A percentile compares a stretch with the other conserved stretches of the same genome.
Conservation (phyloP, 805 yeast species). For the Zygosaccharomyces bisporus region DNA sequence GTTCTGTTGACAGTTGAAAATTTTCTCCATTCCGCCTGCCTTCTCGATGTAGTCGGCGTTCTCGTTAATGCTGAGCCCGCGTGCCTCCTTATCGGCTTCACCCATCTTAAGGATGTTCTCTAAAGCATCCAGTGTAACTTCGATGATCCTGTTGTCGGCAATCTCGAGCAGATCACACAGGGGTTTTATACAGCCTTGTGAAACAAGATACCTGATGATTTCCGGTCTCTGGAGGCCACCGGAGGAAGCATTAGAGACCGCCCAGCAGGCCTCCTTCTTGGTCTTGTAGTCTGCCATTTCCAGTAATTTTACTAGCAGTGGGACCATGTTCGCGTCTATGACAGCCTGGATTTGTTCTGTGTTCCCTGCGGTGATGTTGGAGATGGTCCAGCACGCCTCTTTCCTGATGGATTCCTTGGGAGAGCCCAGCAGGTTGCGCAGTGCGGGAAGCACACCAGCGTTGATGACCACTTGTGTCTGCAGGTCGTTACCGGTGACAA, state of each 20-base stretch:
- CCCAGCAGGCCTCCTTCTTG: slow-evolving; percentile 99
- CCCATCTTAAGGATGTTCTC: slow-evolving; percentile 94
- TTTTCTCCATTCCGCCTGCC: slow-evolving; percentile 98
- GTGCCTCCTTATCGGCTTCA: slow-evolving; percentile 80
- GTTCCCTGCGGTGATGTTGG: slow-evolving; percentile 97
- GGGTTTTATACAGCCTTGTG: slow-evolving; percentile 96
- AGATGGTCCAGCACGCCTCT: slow-evolving; percentile 98
- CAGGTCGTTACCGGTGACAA: slow-evolving; percentile 93
- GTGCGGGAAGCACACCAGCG: slow-evolving; percentile 84
- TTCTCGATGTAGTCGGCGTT: slow-evolving; percentile 92
- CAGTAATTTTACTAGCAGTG: slow-evolving; percentile 78
- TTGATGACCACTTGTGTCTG: slow-evolving; percentile 95
- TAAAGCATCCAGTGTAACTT: slow-evolving; percentile 91
- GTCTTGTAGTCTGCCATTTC: slow-evolving; percentile 90
- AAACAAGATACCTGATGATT: slow-evolving; percentile 86
- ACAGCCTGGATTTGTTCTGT: slow-evolving; percentile 95
- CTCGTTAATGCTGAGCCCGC: slow-evolving; percentile 67
- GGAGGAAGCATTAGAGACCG: slow-evolving; percentile 94
- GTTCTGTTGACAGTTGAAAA: slow-evolving; percentile 86
- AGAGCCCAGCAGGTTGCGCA: slow-evolving; percentile 73
- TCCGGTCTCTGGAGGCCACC: slow-evolving; percentile 92
- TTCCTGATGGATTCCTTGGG: slow-evolving; percentile 90
- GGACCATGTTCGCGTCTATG: slow-evolving; percentile 88
- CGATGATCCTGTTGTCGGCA: slow-evolving; percentile 88
- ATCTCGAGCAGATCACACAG: slow-evolving; percentile 85